These are phyloP conservation scores for Mycena sanguinolenta DNA, from an alignment of 768 basidiomycete genomes.

Conservation along the genomic window DNA sequence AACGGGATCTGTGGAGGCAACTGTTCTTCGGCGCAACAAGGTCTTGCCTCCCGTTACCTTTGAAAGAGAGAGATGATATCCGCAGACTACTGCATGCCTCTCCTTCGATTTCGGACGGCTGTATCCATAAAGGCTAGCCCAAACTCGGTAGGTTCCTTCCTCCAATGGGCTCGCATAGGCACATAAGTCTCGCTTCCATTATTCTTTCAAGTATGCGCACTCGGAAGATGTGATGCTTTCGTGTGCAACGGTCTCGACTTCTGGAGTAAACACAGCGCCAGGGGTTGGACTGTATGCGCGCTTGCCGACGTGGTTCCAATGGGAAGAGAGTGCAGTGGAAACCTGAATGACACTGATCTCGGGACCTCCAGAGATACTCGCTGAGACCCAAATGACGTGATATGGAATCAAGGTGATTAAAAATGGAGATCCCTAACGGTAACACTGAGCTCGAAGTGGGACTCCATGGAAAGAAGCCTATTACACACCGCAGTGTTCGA, in stretches of 20 bases:
- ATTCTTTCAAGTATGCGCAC: neutral
- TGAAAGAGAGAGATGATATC: constrained; percentile 10
- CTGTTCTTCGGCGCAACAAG: neutral
- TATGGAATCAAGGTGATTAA: constrained; percentile 1
- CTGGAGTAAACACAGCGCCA: neutral
- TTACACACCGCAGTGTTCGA: neutral
- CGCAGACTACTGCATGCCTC: neutral
- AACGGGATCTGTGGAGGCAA: neutral
- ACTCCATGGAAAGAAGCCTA: neutral
- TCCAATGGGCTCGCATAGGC: constrained; percentile 21
- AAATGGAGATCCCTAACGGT: neutral
- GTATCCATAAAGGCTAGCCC: constrained; percentile 7
- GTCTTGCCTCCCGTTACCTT: neutral
- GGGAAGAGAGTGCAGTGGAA: neutral
- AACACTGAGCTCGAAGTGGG: neutral
- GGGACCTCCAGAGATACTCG: neutral
- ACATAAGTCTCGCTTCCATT: constrained; percentile 1
- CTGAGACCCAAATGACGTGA: constrained; percentile 4
- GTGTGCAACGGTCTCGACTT: neutral
- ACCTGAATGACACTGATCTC: neutral
- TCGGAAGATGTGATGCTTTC: constrained; percentile 4
- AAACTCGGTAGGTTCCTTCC: constrained; percentile 12
- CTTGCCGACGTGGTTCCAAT: neutral
- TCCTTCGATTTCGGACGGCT: too few species aligned
- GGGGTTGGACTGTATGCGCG: neutral